These are phyloP conservation scores for Ambrosia trifida DNA, from an alignment of 129 eudicot species.

Conservation along the genomic window DNA sequence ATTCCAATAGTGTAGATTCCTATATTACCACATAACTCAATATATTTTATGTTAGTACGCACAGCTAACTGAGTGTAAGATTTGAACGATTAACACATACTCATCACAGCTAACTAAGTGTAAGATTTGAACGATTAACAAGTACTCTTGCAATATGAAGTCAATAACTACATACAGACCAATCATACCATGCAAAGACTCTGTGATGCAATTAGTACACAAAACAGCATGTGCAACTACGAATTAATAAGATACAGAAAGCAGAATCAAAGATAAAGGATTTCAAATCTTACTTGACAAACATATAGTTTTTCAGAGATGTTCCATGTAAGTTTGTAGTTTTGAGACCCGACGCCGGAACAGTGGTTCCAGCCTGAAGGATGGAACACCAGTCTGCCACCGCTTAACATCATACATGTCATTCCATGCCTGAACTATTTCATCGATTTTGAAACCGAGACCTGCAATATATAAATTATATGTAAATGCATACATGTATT, in stretches of 20 bases:
- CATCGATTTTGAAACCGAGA: constrained; percentile 81
- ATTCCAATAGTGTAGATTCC: constrained; percentile 13
- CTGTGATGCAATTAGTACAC: constrained; percentile 1
- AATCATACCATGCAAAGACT: background rate
- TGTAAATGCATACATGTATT: background rate
- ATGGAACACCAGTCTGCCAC: constrained; percentile 86
- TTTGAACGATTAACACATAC: background rate
- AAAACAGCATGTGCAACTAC: constrained; percentile 3
- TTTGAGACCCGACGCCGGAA: constrained; percentile 79
- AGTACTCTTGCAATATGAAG: background rate
- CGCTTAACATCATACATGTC: constrained; percentile 96
- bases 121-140: background rate
- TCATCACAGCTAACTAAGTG: background rate
- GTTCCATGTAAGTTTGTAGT: constrained; percentile 64
- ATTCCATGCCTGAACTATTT: constrained; percentile 95
- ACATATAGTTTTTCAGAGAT: constrained; percentile 40
- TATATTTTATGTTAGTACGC: too few species aligned
- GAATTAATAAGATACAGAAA: background rate
- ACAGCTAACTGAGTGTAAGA: background rate
- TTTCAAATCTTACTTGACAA: constrained; percentile 31
- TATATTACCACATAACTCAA: constrained; percentile 3
- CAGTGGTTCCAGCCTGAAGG: constrained; percentile 78
- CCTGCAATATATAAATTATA: constrained; percentile 32
- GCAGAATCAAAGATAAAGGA: constrained; percentile 8
- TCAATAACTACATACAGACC: constrained; percentile 3